Base-by-base conservation (phyloP, 139 green algal species). In the Medakamo hakoo region DNA sequence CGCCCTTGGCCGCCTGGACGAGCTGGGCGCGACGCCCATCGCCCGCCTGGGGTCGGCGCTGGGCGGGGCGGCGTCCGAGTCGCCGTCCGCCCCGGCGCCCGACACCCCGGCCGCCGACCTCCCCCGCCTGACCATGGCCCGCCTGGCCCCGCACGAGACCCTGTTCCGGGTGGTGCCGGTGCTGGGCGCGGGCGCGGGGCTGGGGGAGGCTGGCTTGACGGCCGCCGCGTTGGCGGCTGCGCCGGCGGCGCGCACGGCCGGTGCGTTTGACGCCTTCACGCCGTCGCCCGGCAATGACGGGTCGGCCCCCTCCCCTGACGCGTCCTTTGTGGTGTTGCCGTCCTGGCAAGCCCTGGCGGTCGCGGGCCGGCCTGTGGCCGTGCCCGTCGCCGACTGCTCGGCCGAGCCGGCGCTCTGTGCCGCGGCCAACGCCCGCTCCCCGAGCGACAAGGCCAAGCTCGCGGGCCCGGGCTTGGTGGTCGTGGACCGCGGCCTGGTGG, bases 321-420 rank as follows among this genome's bases (percentile, higher is more conserved):
- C 14, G 28, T 1, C 21, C 30, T 63, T 30, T 69, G 66, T 83
- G 71, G 73, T 74, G 23, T 68, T 92, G 68, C 84, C 84, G 21
- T 67, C 77, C 58, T 92, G 81, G 81, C 82, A 79, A 40, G 69
- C 80, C 14, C 66, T 92, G 32, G 65, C 76, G 56, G 65, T 86
- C 58, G 74, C 79, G 24, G 66, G 58, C 0, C 62, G 76, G 24
- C 84, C 84, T 0, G 76, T 85, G 62, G 83, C 74, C 0, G 59
- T 92, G 1, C 59, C 57, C 1, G 27, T 92, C 5, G 18, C 63
- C 1, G 74, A 91, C 73, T 88, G 80, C 63, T 23, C 62, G 4
- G n/a, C 65, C 20, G 56, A 82, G 27, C 24, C 62, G 1, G 62
- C 63, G 18, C 57, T 89, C 5, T 19, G 79, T 27, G 20, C 20